phyloP scores from a whole-genome alignment of 2,329 filamentous ascomycete genomes.

The Lecanicillium sp. region DNA sequence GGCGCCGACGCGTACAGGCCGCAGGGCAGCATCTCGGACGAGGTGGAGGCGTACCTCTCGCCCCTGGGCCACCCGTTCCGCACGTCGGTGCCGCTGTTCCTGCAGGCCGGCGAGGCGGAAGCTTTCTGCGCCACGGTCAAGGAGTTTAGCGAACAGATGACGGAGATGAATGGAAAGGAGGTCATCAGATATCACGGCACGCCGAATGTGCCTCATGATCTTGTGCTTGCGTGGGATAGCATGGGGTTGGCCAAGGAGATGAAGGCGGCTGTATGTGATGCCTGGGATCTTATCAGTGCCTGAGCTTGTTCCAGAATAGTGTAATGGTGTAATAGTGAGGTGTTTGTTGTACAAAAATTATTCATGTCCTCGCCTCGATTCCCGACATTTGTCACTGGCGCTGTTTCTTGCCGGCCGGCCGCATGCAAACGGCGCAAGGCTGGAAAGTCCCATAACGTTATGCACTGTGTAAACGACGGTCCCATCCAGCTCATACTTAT shows the following conservation, averaged over 20 bases:
- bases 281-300: conserved; percentile 1
- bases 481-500: no score
- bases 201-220: conserved; percentile 6
- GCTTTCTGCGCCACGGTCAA: conserved; percentile 5
- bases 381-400: no score
- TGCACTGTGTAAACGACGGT: no score
- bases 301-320: no score
- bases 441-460: no score
- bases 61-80: conserved; percentile 7
- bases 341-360: neutral
- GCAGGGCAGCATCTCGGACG: neutral
- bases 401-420: no score
- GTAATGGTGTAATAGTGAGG: no score
- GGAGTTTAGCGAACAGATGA: conserved; percentile 5
- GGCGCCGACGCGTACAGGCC: conserved; percentile 7
- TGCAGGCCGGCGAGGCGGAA: conserved; percentile 12
- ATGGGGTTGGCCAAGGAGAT: conserved; percentile 7
- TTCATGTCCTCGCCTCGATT: no score
- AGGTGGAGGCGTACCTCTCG: conserved; percentile 4
- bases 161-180: neutral
- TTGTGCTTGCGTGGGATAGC: neutral
- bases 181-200: neutral
- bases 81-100: conserved; percentile 9
- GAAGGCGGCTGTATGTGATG: neutral
- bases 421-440: no score